Base-by-base conservation (phyloP, 331 rosid species). In the Malus hybrid region DNA sequence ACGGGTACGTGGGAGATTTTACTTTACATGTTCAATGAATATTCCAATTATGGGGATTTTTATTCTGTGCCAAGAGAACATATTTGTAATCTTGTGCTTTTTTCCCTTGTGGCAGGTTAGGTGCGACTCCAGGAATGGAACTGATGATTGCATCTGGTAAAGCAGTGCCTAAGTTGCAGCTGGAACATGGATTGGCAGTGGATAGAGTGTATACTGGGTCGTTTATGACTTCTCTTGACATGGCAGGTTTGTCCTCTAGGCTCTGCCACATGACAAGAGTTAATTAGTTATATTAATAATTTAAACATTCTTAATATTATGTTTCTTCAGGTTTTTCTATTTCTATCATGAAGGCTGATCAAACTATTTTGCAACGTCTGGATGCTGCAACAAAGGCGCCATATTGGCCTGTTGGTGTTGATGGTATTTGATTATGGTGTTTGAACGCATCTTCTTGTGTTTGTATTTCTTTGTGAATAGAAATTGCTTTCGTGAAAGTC, bases 121-220 rank as follows among this genome's bases (percentile, higher is more conserved):
- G 99, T 73, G 88, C 83, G 75, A 90, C 97, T 50, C 97, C 99
- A 29, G 28, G 84, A 56, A 89, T 85, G 88, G 99, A 95, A 73
- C 88, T 92, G 79, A 92, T 92, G 99, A 95, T 95, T 74, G 90
- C 96, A 48, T 81, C 93, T 4, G 97, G 99, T 73, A 95, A 87
- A 83, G 86, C 96, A 64, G 97, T 92, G 73, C 99, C 97, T 52
- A 87, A 85, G 70, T 83, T 95, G 90, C 92, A 89, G 86, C 80
- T 95, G 76, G 97, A 92, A 73, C 97, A 95, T 86, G 97, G 99
- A 77, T 80, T 92, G 83, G 99, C 97, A 66, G 93, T 95, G 82
- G 97, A 90, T 80, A 89, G 99, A 85, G 97, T 95, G 76, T 95
- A 95, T 73, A 90, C 97, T 1, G 99, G 99, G 46, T 92, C 99